These are phyloP conservation scores for Biscogniauxia marginata DNA, from an alignment of 2,329 filamentous ascomycete species.

Conservation along the genomic window DNA sequence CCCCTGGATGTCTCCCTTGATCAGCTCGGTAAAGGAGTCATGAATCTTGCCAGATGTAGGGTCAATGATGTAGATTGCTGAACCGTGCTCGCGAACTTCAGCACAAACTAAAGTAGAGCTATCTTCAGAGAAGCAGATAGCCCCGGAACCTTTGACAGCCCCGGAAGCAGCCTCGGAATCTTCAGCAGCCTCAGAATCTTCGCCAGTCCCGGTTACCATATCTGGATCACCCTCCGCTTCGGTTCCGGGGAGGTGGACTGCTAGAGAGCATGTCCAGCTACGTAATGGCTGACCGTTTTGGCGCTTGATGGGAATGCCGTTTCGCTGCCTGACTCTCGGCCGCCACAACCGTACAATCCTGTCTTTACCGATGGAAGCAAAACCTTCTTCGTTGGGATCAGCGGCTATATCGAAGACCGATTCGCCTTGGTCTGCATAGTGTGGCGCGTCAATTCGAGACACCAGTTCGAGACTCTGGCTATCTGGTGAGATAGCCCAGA, in stretches of 20 bases:
- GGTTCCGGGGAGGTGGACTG: constrained; percentile 49
- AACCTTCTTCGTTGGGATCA: constrained; percentile 67
- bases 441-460: constrained; percentile 80
- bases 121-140: constrained; percentile 77
- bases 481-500: constrained; percentile 71
- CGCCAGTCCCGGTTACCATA: constrained; percentile 28
- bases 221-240: constrained; percentile 36
- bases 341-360: constrained; percentile 77
- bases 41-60: constrained; percentile 65
- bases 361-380: constrained; percentile 84
- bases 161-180: no score
- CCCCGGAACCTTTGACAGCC: constrained; percentile 52
- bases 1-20: constrained; percentile 63
- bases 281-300: constrained; percentile 58
- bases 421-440: constrained; percentile 56
- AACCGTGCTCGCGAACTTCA: constrained; percentile 52
- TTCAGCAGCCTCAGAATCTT: constrained; percentile 59
- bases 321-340: constrained; percentile 66
- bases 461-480: constrained; percentile 67
- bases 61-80: constrained; percentile 75
- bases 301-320: constrained; percentile 64
- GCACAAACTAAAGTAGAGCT: constrained; percentile 78
- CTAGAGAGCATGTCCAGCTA: constrained; percentile 71
- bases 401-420: constrained; percentile 71
- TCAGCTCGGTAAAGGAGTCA: constrained; percentile 65